phyloP scores from a whole-genome alignment of 164 flowering plant species.

The Buxus sempervirens region DNA sequence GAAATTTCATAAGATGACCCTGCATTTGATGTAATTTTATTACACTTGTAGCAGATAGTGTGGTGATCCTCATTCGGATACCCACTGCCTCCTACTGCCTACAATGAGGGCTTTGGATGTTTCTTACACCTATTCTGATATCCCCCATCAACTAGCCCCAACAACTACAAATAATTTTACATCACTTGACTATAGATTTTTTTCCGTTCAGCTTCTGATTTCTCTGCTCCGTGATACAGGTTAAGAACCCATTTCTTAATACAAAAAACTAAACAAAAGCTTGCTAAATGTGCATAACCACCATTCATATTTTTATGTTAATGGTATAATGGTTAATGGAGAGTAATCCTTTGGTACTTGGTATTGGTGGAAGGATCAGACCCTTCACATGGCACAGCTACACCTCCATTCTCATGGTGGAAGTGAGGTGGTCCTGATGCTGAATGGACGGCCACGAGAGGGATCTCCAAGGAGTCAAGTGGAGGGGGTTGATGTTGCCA shows the following conservation, averaged over 20 bases:
- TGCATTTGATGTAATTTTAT: too few species aligned
- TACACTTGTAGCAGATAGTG: constrained; percentile 14
- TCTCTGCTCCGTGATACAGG: not conserved
- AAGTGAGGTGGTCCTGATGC: constrained; percentile 26
- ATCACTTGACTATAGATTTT: not conserved
- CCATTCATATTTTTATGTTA: too few species aligned
- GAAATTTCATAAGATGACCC: not conserved
- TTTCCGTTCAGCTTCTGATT: not conserved
- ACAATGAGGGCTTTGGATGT: constrained; percentile 39
- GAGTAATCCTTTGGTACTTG: constrained; percentile 53
- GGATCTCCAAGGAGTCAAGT: constrained; percentile 70
- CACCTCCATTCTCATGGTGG: constrained; percentile 40
- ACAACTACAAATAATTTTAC: constrained; percentile 9
- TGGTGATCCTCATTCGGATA: too few species aligned
- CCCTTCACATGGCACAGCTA: constrained; percentile 30
- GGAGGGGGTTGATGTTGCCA: constrained; percentile 98
- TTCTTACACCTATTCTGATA: constrained; percentile 24
- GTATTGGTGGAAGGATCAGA: constrained; percentile 39
- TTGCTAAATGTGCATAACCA: not conserved
- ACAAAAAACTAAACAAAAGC: constrained; percentile 7
- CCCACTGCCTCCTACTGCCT: constrained; percentile 9
- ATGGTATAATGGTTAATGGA: constrained; percentile 36
- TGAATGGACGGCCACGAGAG: constrained; percentile 69
- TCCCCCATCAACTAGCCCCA: constrained; percentile 1
- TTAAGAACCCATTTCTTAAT: not conserved